Evolutionary conservation across 495 filamentous ascomycete genomes (phyloP).

Genomic region (Oidiodendron maius): DNA sequence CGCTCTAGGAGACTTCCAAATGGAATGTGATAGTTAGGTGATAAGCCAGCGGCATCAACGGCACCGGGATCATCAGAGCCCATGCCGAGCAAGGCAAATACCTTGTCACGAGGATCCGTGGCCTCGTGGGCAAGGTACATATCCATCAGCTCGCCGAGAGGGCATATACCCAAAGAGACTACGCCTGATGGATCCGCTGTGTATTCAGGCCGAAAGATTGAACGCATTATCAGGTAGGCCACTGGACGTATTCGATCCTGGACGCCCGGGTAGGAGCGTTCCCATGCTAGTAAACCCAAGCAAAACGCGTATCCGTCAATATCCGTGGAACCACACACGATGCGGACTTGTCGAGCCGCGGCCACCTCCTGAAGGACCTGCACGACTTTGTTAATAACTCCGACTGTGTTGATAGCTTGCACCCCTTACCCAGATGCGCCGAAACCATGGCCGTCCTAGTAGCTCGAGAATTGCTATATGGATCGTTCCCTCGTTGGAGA

Average conservation of each 20-base stretch:
- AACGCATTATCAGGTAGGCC: constrained; percentile 23
- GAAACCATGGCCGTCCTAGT: constrained; percentile 24
- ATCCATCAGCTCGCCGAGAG: constrained; percentile 28
- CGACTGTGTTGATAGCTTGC: constrained; percentile 1
- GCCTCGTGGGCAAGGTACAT: constrained; percentile 29
- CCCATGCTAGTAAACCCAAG: constrained; percentile 11
- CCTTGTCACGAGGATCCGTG: too few species aligned
- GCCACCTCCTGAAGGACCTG: constrained; percentile 31
- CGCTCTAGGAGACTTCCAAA: constrained; percentile 17
- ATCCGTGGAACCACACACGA: constrained; percentile 24
- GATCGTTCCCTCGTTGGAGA: constrained; percentile 4
- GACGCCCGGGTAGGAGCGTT: constrained; percentile 6
- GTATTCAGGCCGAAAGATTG: constrained; percentile 23
- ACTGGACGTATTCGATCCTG: constrained; percentile 17
- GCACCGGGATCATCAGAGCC: constrained; percentile 16
- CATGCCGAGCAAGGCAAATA: constrained; percentile 34
- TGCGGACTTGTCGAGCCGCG: constrained; percentile 21
- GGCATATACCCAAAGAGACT: constrained; percentile 19
- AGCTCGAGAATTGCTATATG: constrained; percentile 16
- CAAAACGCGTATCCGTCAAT: constrained; percentile 22
- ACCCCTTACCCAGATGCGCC: constrained; percentile 27
- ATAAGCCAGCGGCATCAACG: constrained; percentile 7
- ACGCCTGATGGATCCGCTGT: constrained; percentile 6
- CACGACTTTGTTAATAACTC: constrained; percentile 10
- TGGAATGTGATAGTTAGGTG: constrained; percentile 19